Base-by-base conservation (phyloP, 768 basidiomycete genomes). In the Lanmaoa pseudosensibilis region DNA sequence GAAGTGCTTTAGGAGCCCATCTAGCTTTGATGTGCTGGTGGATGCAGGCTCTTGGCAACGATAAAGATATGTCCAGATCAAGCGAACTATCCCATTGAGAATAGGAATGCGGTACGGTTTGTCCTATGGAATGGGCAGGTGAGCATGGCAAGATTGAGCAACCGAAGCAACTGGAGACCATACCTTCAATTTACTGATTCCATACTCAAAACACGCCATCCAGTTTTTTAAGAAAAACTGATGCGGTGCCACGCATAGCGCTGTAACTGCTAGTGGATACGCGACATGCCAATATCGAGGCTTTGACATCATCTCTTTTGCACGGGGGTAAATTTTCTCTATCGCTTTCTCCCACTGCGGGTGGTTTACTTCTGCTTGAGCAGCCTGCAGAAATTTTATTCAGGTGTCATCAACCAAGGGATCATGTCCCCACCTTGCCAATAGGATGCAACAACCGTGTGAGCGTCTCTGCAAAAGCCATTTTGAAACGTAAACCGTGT, bases 51-150 rank as follows among this genome's bases (percentile, higher is more conserved):
- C 95, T 60, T 88, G 86, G 66, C 93, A 95, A 16, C 95, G 87
- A 67, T 92, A 95, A n/a, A 97, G 78, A 70, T 97, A 98, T 2
- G 94, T 92, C 95, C 94, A 98, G 34, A 94, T 74, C 40, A 97
- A 72, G 10, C 95, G 85, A 59, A 93, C 69, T 54, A 90, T 82
- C 13, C 91, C 90, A 61, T 94, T 95, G 75, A 95, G 77, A 21
- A 92, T 81, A 2, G 83, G 79, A 0, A 82, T 75, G 13, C 93
- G 83, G 53, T 81, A 78, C 1, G 84, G 77, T 60, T 88, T 90
- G 63, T 97, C 94, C 93, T 96, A 55, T n/a, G 18, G 18, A 41
- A 48, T 3, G 9, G 12, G 21, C 1, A 30, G 34, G 11, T 46
- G 30, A 61, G 43, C 58, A 55, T 58, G 41, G 51, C n/a, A 23